phyloP scores from a whole-genome alignment of 2,329 filamentous ascomycete species.

The Colletotrichum higginsianum region DNA sequence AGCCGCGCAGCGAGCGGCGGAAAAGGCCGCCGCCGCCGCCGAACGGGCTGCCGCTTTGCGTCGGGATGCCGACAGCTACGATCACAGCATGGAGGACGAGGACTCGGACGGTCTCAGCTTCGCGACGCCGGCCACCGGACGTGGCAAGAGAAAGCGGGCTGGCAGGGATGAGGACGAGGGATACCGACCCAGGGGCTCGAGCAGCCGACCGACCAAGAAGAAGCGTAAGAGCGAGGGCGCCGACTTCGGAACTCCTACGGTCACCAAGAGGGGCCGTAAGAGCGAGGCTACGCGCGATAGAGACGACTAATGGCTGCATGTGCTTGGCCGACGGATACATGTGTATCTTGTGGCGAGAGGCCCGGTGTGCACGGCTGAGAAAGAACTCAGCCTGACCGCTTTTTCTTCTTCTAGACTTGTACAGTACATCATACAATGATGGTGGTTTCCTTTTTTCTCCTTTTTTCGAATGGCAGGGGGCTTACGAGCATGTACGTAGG shows the following conservation, averaged over 20 bases:
- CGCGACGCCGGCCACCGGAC: conserved; percentile 51
- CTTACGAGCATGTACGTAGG: conserved; percentile 12
- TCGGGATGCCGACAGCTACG: conserved; percentile 46
- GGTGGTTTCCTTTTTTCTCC: conserved; percentile 5
- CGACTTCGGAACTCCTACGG: conserved; percentile 50
- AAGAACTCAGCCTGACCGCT: background rate
- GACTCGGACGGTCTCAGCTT: conserved; percentile 32
- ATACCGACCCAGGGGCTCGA: conserved; percentile 71
- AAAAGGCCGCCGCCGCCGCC: conserved; percentile 46
- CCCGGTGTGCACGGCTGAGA: background rate
- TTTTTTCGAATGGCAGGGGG: background rate
- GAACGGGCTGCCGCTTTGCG: conserved; percentile 50
- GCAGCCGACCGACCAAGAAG: conserved; percentile 66
- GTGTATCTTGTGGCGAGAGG: too few relatives aligned
- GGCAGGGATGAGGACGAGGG: conserved; percentile 66
- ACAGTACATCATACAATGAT: conserved; percentile 32
- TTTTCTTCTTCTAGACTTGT: conserved; percentile 9
- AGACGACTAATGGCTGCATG: conserved; percentile 27
- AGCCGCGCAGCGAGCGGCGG: conserved; percentile 56
- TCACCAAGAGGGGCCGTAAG: conserved; percentile 52
- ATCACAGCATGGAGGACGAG: conserved; percentile 27
- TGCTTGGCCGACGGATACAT: background rate
- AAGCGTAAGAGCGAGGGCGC: conserved; percentile 71
- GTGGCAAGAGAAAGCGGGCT: conserved; percentile 65
- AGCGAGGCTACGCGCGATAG: conserved; percentile 43